Evolutionary conservation across 345 rosid genomes (phyloP), one percentile per base, ranked within the genome.

Genomic region (Lenwebbia sp.): DNA sequence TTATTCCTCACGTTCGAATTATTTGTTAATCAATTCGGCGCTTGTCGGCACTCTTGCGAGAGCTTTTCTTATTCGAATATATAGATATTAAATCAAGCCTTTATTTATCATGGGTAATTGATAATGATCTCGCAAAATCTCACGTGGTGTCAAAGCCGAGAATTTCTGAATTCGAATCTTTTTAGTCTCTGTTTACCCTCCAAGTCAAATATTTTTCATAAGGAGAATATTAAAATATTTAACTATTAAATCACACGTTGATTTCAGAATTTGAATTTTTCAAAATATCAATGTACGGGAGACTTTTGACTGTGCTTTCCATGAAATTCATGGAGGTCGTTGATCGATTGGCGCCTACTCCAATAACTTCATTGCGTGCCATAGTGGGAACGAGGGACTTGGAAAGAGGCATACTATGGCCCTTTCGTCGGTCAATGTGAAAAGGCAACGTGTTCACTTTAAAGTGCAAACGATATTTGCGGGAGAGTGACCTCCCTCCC

Each of bases 121-220:
- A 15, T 1, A 15, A 0, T 62, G 1, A 62, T 30, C 0, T 33
- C 6, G 2, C 3, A 65, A 30, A 65, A 65, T 33, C 21, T 4
- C 25, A 33, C 11, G 21, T 30, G 9, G 33, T 65, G 17, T 65
- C 2, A 33, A 5, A 65, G 6, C 3, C 19, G 1, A 10, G 21
- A 33, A 2, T 7, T 4, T 7, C 2, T 5, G 3, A 65, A 8
- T 17, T 65, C 25, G 9, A 15, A 8, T 17, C 11, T 33, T 33
- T 56, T 7, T 4, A 0, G 10, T 1, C 1, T 0, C 0, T 65
- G 8, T 65, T 65, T 65, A 17, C 5, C 23, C 21, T 19, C 0
- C 0, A 5, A 13, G 4, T 65, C 19, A 1, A 15, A 33, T 3
- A 14, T 14, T 62, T 15, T 62, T 3, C 3, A 8, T 17, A 3